Percentiles rank a stretch among this genome's conserved stretches.
These are phyloP conservation scores for Meripilus lineatus DNA, from an alignment of 1,284 basidiomycete genomes.

Conservation along the genomic window DNA sequence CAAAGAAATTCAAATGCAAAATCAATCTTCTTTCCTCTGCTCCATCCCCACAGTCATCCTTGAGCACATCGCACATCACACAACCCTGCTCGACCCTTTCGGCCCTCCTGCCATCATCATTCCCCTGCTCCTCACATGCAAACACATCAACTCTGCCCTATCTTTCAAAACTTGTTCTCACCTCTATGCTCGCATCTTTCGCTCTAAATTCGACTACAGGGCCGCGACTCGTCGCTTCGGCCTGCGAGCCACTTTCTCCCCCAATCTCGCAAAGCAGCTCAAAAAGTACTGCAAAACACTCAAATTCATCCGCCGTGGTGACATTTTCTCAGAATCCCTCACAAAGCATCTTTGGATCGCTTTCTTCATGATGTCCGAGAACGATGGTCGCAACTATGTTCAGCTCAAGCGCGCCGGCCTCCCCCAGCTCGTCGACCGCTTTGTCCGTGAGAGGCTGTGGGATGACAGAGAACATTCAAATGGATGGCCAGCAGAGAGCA, in stretches of 20 bases:
- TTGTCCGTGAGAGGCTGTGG: constrained; percentile 42
- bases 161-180: constrained; percentile 42
- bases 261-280: constrained; percentile 46
- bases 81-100: constrained; percentile 36
- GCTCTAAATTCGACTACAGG: constrained; percentile 53
- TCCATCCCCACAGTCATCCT: constrained; percentile 61
- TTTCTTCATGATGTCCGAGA: constrained; percentile 67
- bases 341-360: constrained; percentile 48
- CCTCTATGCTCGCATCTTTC: constrained; percentile 60
- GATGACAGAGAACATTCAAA: constrained; percentile 33
- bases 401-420: constrained; percentile 50
- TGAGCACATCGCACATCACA: constrained; percentile 47
- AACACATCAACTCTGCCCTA: constrained; percentile 38
- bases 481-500: constrained; percentile 55
- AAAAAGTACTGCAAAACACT: constrained; percentile 38
- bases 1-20: constrained; percentile 10
- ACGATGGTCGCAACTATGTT: constrained; percentile 67
- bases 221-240: constrained; percentile 53
- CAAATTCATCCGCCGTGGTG: constrained; percentile 31
- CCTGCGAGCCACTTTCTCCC: constrained; percentile 30
- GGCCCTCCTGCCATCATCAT: constrained; percentile 39
- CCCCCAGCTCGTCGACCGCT: constrained; percentile 40
- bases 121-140: constrained; percentile 47
- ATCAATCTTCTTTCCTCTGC: constrained; percentile 21
- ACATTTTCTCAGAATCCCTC: constrained; percentile 20